Conservation (phyloP, 1,284 basidiomycete genomes). For the Singerocomus inundabilis region DNA sequence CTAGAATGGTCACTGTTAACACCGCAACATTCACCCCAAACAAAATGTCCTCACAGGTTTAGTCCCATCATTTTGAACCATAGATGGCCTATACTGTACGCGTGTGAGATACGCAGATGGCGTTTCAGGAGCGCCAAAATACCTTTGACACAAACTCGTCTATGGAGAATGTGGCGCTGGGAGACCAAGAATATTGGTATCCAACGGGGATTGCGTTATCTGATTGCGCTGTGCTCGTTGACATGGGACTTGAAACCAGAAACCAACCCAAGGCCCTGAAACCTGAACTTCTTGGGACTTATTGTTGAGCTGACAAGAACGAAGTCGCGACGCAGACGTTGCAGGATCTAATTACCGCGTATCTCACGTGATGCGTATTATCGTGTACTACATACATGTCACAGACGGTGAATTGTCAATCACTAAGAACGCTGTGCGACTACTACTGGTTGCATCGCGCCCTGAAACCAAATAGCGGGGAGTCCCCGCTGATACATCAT, state of each 20-base stretch:
- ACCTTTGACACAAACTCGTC: slow-evolving; percentile 29
- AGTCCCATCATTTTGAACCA: slow-evolving; percentile 71
- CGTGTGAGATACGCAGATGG: slow-evolving; percentile 3
- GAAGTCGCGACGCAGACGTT: not conserved
- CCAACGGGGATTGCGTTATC: slow-evolving; percentile 15
- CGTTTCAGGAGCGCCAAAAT: not conserved
- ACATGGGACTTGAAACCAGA: slow-evolving; percentile 14
- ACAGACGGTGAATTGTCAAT: not conserved
- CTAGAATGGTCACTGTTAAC: slow-evolving; percentile 34
- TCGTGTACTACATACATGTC: no score
- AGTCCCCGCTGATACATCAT: not conserved
- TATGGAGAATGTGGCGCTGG: slow-evolving; percentile 14
- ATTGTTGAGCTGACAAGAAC: not conserved
- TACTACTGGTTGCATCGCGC: not conserved
- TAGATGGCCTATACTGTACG: slow-evolving; percentile 63
- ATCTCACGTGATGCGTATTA: slow-evolving; percentile 16
- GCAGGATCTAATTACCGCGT: not conserved
- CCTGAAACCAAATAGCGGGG: not conserved
- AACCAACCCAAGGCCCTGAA: no score
- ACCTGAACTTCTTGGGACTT: not conserved
- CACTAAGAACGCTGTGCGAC: not conserved
- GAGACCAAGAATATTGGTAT: slow-evolving; percentile 31
- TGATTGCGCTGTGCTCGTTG: slow-evolving; percentile 1
- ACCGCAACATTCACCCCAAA: not conserved
- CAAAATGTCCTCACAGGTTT: slow-evolving; percentile 53